Base-by-base conservation (phyloP, 108 stramenopile genomes). In the Cyclostephanos tholiformis region DNA sequence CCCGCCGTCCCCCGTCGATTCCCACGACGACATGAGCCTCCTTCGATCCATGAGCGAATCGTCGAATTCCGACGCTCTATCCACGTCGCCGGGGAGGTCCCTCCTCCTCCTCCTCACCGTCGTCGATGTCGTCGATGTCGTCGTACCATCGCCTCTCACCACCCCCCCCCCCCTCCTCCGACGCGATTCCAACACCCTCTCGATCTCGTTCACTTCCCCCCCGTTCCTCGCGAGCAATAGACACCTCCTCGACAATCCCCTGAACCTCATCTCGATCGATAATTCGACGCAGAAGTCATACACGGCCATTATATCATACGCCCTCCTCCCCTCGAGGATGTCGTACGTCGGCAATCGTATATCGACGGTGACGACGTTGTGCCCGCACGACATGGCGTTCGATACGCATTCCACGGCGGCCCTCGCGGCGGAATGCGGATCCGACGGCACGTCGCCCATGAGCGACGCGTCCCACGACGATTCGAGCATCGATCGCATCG, bases 341-440 rank as follows among this genome's bases (percentile, higher is more conserved):
- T 83, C 82, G 71, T 77, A 83, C 2, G 68, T 55, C 1, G 82
- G 82, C 35, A 83, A 59, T 36, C 77, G 74, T 1, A 83, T 23
- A 50, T 83, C 82, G 27, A 83, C 67, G 74, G 67, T 69, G 17
- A 83, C 8, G 0, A 83, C 64, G 59, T 83, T 83, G 43, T 68
- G 52, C 26, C 41, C 30, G 38, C 41, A 13, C 13, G 41, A 68
- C 78, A 79, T 72, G 12, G 81, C 76, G 16, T 30, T 5, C 0
- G 73, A 63, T 2, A 83, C 75, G 12, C 74, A 75, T 26, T 83
- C 76, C 0, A 67, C 78, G 6, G 66, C 77, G 8, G 73, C 78
- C 44, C 57, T 63, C 0, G 82, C 77, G 2, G 77, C 82, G 17
- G 61, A 57, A 20, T 69, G 55, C 0, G 82, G 68, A 0, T 8